Base-by-base conservation (phyloP, 2,329 filamentous ascomycete species). In the Exophiala oligosperma region DNA sequence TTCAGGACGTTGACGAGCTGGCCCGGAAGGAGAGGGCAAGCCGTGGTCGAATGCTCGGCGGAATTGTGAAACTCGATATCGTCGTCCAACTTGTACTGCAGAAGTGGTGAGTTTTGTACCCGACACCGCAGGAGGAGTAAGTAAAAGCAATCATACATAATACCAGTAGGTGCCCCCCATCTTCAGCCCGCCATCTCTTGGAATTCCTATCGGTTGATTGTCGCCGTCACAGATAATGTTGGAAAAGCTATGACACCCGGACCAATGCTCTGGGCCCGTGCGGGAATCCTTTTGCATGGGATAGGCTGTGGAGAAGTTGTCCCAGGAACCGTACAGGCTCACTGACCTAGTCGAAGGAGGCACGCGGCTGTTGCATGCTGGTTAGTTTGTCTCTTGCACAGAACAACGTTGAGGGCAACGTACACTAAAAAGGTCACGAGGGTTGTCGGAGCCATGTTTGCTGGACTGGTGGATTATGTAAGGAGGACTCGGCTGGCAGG, bases 81-180 rank as follows among this genome's bases (percentile, higher is more conserved):
- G 65, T 88, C 86, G 73, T 97, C 86, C 43, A 97, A 74, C 71
- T 92, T 86, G 74, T 96, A 97, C 90, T 95, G 71, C 53, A 62
- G 41, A 26, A 38, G 58, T 28, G 52, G 64, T 73, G 73, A 51
- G 24, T 32, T 28, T 8, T 35, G 6, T 35, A 11, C 9, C 17
- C 32, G 9, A 35, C 32, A 35, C 32, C 7, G 7, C 32, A 35
- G 4, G 32, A 35, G 32, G 32, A 35, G 32, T 2, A 35, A 11
- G 32, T 35, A 8, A 9, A 17, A 9, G 32, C 32, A 49, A 46
- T 81, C 89, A 76, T 79, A 95, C 91, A 76, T 94, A 97, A 79
- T 96, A 97, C 82, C 93, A 97, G 75, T 97, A 97, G 14, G 88
- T 94, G 60, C 89, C 86, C 46, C 92, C 92, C 90, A 96, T 96